These are phyloP conservation scores for Colletotrichum graminicola DNA, from an alignment of 2,329 filamentous ascomycete genomes.

Conservation along the genomic window DNA sequence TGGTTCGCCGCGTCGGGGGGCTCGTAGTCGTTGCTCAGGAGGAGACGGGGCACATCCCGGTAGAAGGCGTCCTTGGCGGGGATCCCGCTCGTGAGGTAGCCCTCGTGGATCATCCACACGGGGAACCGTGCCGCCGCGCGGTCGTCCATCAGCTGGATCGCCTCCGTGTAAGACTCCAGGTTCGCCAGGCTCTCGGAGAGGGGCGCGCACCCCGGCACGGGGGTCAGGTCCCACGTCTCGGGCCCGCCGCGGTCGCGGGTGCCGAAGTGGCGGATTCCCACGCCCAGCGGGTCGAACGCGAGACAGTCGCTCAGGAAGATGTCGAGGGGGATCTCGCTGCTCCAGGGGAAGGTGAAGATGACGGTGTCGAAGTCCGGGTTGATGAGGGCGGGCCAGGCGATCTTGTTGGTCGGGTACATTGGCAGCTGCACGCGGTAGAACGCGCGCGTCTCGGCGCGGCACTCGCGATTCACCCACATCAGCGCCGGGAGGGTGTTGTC, in stretches of 20 bases:
- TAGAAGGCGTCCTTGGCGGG: constrained; percentile 37
- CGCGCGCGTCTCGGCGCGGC: constrained; percentile 40
- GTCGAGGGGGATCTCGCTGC: constrained; percentile 40
- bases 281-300: constrained; percentile 37
- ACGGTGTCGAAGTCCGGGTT: constrained; percentile 44
- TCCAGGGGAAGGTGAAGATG: constrained; percentile 42
- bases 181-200: constrained; percentile 36
- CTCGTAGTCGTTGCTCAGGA: constrained; percentile 38
- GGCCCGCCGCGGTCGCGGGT: constrained; percentile 38
- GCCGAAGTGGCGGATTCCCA: constrained; percentile 40
- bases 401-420: constrained; percentile 41
- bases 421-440: constrained; percentile 44
- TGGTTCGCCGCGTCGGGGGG: constrained; percentile 35
- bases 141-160: constrained; percentile 41
- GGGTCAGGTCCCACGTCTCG: constrained; percentile 41
- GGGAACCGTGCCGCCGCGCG: constrained; percentile 37
- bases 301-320: constrained; percentile 41
- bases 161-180: constrained; percentile 38
- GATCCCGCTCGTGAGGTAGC: constrained; percentile 37
- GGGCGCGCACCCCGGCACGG: constrained; percentile 36
- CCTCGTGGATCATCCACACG: constrained; percentile 42
- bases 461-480: constrained; percentile 43
- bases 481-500: constrained; percentile 43
- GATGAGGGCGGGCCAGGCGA: constrained; percentile 41
- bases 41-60: constrained; percentile 30